Conservation (phyloP, 768 basidiomycete genomes). For the Suillus fuscotomentosus region DNA sequence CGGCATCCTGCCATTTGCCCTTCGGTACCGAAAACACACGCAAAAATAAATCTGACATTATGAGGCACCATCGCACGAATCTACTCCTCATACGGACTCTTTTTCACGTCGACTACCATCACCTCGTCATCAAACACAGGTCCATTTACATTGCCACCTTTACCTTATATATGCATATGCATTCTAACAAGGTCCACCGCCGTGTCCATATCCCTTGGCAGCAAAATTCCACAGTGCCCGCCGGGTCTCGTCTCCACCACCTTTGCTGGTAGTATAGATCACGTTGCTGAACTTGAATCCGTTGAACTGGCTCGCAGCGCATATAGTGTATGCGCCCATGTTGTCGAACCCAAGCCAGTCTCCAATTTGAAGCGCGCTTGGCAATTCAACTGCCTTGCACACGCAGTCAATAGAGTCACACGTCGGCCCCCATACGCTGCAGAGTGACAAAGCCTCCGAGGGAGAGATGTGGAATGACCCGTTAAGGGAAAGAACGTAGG, state of each 20-base stretch:
- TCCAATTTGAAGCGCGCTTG: conserved; percentile 74
- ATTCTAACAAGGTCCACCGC: conserved; percentile 12
- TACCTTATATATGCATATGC: not conserved
- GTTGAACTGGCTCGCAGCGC: conserved; percentile 95
- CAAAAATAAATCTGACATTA: conserved; percentile 1
- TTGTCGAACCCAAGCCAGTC: conserved; percentile 98
- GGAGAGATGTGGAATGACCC: conserved; percentile 51
- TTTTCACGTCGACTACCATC: not conserved
- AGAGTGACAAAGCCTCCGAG: conserved; percentile 42
- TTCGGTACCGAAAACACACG: conserved; percentile 4
- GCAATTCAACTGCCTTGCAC: conserved; percentile 58
- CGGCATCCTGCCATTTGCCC: not conserved
- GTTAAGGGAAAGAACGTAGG: conserved; percentile 71
- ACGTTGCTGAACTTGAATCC: conserved; percentile 83
- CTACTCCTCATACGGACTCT: not conserved
- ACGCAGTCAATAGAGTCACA: conserved; percentile 98
- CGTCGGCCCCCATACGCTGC: conserved; percentile 97
- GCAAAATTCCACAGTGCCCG: conserved; percentile 50
- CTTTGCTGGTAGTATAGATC: conserved; percentile 70
- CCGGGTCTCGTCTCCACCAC: conserved; percentile 51
- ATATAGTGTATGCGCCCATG: conserved; percentile 99
- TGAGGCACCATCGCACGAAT: not conserved
- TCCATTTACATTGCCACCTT: not conserved
- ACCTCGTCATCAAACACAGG: not conserved
- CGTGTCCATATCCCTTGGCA: conserved; percentile 38